A percentile compares a stretch with the other conserved stretches of the same genome.
Conservation (phyloP, 345 rosid genomes). For the Laguncularia racemosa region DNA sequence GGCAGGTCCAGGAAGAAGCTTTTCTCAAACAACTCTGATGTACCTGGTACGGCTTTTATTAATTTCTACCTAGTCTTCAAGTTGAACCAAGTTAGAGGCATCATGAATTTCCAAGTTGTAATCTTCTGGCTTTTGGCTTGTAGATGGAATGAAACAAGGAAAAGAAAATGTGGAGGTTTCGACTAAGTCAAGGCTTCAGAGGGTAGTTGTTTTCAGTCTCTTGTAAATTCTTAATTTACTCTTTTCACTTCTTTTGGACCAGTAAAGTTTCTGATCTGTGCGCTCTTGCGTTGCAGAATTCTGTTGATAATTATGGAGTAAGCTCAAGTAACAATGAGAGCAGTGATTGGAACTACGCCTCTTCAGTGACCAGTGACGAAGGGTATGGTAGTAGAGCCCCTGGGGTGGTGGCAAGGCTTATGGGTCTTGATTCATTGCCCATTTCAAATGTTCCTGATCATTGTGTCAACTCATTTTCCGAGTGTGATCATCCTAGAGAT, state of each 20-base stretch:
- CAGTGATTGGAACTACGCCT: slow-evolving; percentile 45
- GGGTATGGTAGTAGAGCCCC: slow-evolving; percentile 58
- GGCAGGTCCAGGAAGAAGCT: slow-evolving; percentile 81
- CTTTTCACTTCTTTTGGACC: background rate
- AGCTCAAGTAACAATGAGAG: slow-evolving; percentile 35
- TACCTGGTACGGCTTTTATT: slow-evolving; percentile 28
- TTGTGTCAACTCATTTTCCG: slow-evolving; percentile 25
- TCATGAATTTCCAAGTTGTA: background rate
- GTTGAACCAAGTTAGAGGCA: background rate
- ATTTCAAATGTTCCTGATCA: slow-evolving; percentile 33
- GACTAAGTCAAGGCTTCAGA: slow-evolving; percentile 27
- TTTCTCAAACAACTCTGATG: slow-evolving; percentile 35
- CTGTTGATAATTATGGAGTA: slow-evolving; percentile 34
- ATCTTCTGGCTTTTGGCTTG: slow-evolving; percentile 5
- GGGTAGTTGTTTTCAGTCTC: slow-evolving; percentile 13
- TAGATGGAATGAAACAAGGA: slow-evolving; percentile 39
- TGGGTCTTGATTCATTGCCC: slow-evolving; percentile 94
- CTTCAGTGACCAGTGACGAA: slow-evolving; percentile 69
- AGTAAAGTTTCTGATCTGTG: background rate
- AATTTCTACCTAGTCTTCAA: background rate
- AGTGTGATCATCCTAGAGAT: slow-evolving; percentile 21
- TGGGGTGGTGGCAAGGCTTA: slow-evolving; percentile 87
- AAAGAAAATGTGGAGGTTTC: slow-evolving; percentile 28
- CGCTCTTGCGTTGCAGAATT: slow-evolving; percentile 26
- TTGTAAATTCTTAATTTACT: slow-evolving; percentile 9